These are phyloP conservation scores for Arabidopsis thaliana DNA, from an alignment of 345 rosid genomes.

Conservation along the genomic window TAIR10.1 NC_003074.8:18231001-18231500, in stretches of 20 bases:
- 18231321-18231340: background rate
- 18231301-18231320: conserved; percentile 8
- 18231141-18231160: conserved; percentile 51
- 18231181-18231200: conserved; percentile 59
- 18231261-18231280: conserved; percentile 62
- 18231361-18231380: background rate
- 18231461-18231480: conserved; percentile 61
- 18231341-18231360: background rate
- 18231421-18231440: conserved; percentile 49
- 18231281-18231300: conserved; percentile 58
- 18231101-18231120: background rate
- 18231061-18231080: conserved; percentile 7
- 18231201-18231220: conserved; percentile 81
- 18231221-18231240: conserved; percentile 77
- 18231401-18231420: conserved; percentile 75
- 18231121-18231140: conserved; percentile 5
- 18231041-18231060: background rate
- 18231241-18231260: conserved; percentile 53
- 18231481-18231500: conserved; percentile 60
- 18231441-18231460: conserved; percentile 41
- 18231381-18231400: conserved; percentile 36
- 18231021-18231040: background rate
- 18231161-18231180: conserved; percentile 75
- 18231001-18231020: background rate
- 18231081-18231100: background rate